phyloP scores from a whole-genome alignment of 1,284 basidiomycete genomes.

The Tylopilus orsonianus region DNA sequence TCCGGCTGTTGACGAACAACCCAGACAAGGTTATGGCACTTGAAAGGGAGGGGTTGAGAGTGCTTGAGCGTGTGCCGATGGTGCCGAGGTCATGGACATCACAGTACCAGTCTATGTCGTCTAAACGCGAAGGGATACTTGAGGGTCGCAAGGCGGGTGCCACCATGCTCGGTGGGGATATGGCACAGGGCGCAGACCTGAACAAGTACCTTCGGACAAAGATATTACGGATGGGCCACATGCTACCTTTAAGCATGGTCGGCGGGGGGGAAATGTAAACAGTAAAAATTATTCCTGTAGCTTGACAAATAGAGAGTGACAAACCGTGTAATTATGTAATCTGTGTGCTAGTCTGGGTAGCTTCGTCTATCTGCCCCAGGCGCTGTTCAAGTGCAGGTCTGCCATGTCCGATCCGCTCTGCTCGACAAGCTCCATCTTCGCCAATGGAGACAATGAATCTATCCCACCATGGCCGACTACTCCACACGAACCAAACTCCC shows the following conservation, averaged over 20 bases:
- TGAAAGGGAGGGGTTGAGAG: conserved; percentile 77
- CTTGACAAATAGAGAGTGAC: too few relatives aligned
- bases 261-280: conserved; percentile 8
- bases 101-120: conserved; percentile 20
- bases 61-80: conserved; percentile 91
- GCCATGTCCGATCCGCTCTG: conserved; percentile 56
- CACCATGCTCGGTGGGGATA: conserved; percentile 82
- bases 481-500: conserved; percentile 51
- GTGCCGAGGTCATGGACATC: conserved; percentile 85
- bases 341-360: too few relatives aligned
- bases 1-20: conserved; percentile 94
- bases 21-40: conserved; percentile 95
- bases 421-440: conserved; percentile 48
- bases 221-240: conserved; percentile 94
- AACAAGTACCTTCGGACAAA: conserved; percentile 97
- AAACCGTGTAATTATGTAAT: conserved; percentile 24
- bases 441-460: conserved; percentile 37
- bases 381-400: not conserved
- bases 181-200: conserved; percentile 82
- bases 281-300: conserved; percentile 1
- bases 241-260: conserved; percentile 64
- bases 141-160: conserved; percentile 63
- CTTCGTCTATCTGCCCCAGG: too few relatives aligned
- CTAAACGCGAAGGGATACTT: conserved; percentile 29
- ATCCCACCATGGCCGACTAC: conserved; percentile 61